Evolutionary conservation across 2,329 filamentous ascomycete genomes (phyloP).

Genomic region (Colletotrichum sp.): DNA sequence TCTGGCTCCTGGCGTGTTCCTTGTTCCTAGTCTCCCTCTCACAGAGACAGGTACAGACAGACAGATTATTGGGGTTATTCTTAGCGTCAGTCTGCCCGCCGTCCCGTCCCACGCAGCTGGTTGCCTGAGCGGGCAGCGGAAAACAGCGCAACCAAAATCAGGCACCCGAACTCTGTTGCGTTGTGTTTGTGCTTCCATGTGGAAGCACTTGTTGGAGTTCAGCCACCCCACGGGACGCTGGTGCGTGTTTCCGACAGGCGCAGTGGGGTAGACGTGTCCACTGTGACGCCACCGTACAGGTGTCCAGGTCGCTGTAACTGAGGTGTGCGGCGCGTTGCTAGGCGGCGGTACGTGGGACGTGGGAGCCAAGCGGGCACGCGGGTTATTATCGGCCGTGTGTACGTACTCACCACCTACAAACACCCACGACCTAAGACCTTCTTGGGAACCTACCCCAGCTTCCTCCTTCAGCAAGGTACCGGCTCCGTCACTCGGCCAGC

Average conservation of each 20-base stretch:
- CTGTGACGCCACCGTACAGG: slow-evolving; percentile 7
- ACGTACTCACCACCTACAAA: neutral
- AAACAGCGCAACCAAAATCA: neutral
- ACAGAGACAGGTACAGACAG: neutral
- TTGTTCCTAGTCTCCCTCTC: neutral
- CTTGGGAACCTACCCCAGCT: neutral
- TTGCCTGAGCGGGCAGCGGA: neutral
- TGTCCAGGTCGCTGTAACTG: neutral
- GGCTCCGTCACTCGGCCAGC: neutral
- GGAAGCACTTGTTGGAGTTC: neutral
- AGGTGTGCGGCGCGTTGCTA: neutral
- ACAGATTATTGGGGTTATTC: neutral
- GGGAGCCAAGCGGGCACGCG: neutral
- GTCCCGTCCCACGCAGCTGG: neutral
- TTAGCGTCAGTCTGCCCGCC: neutral
- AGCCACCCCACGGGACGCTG: slow-evolving; percentile 18
- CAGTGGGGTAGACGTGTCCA: slow-evolving; percentile 5
- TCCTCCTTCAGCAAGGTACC: neutral
- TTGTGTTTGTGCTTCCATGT: neutral
- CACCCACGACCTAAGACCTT: neutral
- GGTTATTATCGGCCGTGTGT: slow-evolving; percentile 15
- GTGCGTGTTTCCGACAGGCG: slow-evolving; percentile 13
- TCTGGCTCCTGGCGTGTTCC: neutral
- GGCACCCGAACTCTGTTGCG: neutral
- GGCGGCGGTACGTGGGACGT: neutral